Evolutionary conservation across 306 rosid genomes (phyloP).

Genomic region (Trifolium fragiferum): DNA sequence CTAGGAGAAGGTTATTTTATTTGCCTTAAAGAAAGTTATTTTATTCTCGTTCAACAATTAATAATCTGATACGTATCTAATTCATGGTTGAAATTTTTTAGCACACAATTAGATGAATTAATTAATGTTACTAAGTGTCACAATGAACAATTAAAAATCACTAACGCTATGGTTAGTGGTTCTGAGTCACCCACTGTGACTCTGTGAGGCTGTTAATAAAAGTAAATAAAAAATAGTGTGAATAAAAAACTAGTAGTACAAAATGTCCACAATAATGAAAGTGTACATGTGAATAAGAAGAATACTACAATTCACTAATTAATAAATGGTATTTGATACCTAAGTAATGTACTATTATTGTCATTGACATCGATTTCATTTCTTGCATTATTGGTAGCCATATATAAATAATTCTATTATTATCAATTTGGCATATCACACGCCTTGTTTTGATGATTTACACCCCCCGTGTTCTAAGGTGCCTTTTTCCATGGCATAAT

Average conservation of each 20-base stretch:
- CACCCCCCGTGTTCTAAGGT: slow-evolving; percentile 4
- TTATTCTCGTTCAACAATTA: background rate
- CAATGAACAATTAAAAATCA: background rate
- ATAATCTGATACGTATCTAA: slow-evolving; percentile 10
- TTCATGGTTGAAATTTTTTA: slow-evolving; percentile 19
- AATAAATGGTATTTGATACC: slow-evolving; percentile 8
- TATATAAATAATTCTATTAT: slow-evolving; percentile 19
- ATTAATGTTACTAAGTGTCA: slow-evolving; percentile 26
- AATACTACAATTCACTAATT: background rate
- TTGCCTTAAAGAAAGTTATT: background rate
- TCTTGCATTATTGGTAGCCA: slow-evolving; percentile 42
- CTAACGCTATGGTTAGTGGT: background rate
- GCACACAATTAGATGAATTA: background rate
- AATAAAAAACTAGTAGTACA: background rate
- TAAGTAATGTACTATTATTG: slow-evolving; percentile 23
- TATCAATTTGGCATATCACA: slow-evolving; percentile 3
- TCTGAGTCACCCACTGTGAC: slow-evolving; percentile 31
- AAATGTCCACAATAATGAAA: slow-evolving; percentile 6
- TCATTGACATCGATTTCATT: slow-evolving; percentile 28
- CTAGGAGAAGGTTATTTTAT: slow-evolving; percentile 6
- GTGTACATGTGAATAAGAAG: background rate
- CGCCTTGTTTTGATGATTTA: slow-evolving; percentile 25
- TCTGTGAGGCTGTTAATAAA: too few relatives aligned
- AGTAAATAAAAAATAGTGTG: too few relatives aligned
- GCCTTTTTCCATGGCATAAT: background rate